Evolutionary conservation across 768 basidiomycete genomes (phyloP), one percentile per base, ranked within the genome.

Genomic region (Pulveroboletus ravenelii): DNA sequence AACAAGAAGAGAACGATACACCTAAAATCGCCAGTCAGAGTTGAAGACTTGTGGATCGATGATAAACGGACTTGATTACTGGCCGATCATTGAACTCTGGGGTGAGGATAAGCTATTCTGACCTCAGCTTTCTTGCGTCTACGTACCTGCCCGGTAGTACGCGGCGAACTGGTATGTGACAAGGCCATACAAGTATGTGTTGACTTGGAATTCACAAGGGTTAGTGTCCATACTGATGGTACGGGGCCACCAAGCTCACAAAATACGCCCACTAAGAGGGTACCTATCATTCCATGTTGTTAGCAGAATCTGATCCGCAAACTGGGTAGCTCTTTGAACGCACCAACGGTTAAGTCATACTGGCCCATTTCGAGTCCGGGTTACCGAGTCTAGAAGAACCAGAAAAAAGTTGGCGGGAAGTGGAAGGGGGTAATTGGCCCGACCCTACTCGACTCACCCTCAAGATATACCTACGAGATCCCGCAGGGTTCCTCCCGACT

Each of bases 151-250:
- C 41, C 64, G 67, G 53, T 68, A 62, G 52, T 76, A 76, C 6
- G 67, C 56, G 9, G 69, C 62, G 52, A 76, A 76, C 50, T 74
- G 73, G 57, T 68, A 73, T 6, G 67, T 63, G 52, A 75, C 74
- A n/a, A 75, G 64, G 1, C 74, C 74, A 50, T 71, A 76, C 6
- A 76, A 53, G 25, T 27, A 62, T 36, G 61, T 62, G 20, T 62
- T 62, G 41, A 62, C 59, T 62, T 34, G 35, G 10, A 10, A 23
- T 32, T 20, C 31, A 45, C 43, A 23, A 23, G 31, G 15, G 20
- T 45, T 6, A 7, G 32, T n/a, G 3, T 10, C 20, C 20, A 45
- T 6, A 10, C 12, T 7, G 18, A 32, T 32, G 14, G 15, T 18
- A 12, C 29, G 32, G n/a, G 15, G 18, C 30, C 10, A 13, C 18